Evolutionary conservation across 2,329 filamentous ascomycete genomes (phyloP).

Genomic region (Acephala macrosclerotiorum): DNA sequence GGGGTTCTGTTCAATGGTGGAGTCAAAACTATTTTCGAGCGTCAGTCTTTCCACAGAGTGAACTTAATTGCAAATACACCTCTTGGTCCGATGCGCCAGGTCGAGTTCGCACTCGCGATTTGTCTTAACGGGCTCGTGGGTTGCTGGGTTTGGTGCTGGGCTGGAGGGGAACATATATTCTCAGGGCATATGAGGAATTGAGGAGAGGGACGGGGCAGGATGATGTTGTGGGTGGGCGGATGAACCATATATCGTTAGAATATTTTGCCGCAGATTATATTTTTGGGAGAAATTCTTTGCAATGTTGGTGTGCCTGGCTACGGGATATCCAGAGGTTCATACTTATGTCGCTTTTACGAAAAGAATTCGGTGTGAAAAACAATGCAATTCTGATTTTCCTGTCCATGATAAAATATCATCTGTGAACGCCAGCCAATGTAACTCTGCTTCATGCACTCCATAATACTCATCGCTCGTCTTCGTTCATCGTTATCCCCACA

Average conservation of each 20-base stretch:
- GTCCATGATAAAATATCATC: conserved; percentile 14
- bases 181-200: conserved; percentile 6
- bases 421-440: conserved; percentile 35
- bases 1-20: conserved; percentile 40
- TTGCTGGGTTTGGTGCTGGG: conserved; percentile 41
- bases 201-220: not conserved
- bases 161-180: conserved; percentile 61
- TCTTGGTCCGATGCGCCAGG: conserved; percentile 21
- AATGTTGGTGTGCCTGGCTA: not conserved
- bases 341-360: not conserved
- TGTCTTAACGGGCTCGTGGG: conserved; percentile 40
- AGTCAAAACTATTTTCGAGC: conserved; percentile 42
- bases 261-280: not conserved
- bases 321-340: not conserved
- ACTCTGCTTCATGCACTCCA: conserved; percentile 7
- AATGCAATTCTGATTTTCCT: conserved; percentile 20
- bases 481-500: not conserved
- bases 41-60: conserved; percentile 47
- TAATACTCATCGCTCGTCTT: conserved; percentile 1
- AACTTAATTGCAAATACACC: conserved; percentile 77
- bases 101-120: conserved; percentile 35
- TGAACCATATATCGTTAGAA: not conserved
- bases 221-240: conserved; percentile 4
- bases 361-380: conserved; percentile 3
- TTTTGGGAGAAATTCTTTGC: not conserved